Base-by-base conservation (phyloP, 192 early-diverging fungal genomes). In the Backusella macrospora region DNA sequence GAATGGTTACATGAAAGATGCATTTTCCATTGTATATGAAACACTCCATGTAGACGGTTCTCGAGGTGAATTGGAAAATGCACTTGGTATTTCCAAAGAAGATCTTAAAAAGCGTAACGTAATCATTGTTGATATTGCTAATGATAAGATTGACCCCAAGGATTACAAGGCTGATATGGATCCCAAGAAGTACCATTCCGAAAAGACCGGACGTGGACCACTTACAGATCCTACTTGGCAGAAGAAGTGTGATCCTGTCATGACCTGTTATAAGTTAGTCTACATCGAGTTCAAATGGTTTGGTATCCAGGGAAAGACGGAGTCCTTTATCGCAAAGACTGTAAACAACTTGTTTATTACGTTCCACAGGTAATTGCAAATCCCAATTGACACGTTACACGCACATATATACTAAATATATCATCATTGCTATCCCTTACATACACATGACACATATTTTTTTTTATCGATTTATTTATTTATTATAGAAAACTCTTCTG, bases 221-320 rank as follows among this genome's bases (percentile, higher is more conserved):
- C 76, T 93, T 43, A 80, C 68, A 8, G 82, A 74, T 37, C 77
- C 75, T 14, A 76, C 85, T 21, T 93, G 92, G 92, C 82, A 74
- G 37, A 76, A 89, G 72, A 88, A 80, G 1, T 89, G 85, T 62
- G 86, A 88, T 23, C 92, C 92, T 15, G 85, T 89, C 14, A 94
- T 94, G 92, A 92, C 91, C 4, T 94, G 92, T 80, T 94, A 94
- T 80, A 94, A 94, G 75, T 75, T 94, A 40, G 87, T 92, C 3
- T 91, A 88, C 12, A 90, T 89, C 16, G 92, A 94, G 73, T 94
- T 94, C 78, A 89, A 86, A 62, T 92, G 89, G 88, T 92, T 88
- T 73, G 90, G 90, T 0, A 52, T 94, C 42, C 92, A 92, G 67
- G 82, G 72, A 9, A 82, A 82, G n/a, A 88, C 90, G 5, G 92